Conservation (phyloP, 345 rosid genomes). For the Populus tremula region DNA sequence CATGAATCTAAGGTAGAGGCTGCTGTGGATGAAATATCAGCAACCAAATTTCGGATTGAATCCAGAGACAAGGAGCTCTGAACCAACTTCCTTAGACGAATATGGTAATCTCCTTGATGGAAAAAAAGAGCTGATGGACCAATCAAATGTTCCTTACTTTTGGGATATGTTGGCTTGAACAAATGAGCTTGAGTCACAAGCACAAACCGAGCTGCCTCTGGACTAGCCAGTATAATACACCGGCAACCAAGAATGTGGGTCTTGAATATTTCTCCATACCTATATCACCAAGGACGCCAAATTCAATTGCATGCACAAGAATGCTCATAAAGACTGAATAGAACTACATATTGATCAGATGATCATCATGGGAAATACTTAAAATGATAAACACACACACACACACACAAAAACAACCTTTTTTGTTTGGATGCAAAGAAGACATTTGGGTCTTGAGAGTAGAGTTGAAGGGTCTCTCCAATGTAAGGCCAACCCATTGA, state of each 20-base stretch:
- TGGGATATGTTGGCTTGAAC: conserved; percentile 91
- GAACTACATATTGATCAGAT: background rate
- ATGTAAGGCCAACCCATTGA: conserved; percentile 74
- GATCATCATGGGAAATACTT: background rate
- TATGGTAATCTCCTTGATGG: conserved; percentile 83
- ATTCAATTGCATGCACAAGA: background rate
- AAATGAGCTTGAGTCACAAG: conserved; percentile 63
- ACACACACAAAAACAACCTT: conserved; percentile 28
- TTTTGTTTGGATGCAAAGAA: conserved; percentile 57
- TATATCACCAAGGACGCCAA: conserved; percentile 18
- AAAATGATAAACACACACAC: background rate
- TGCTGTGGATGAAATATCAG: conserved; percentile 51
- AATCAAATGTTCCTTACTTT: conserved; percentile 77
- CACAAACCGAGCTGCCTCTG: conserved; percentile 80
- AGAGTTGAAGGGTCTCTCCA: conserved; percentile 70
- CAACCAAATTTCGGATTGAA: conserved; percentile 52
- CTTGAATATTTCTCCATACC: conserved; percentile 92
- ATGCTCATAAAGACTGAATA: background rate
- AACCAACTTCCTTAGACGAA: conserved; percentile 62
- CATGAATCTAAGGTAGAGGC: conserved; percentile 50
- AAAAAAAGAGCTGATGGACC: conserved; percentile 84
- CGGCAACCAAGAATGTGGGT: conserved; percentile 88
- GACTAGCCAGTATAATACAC: conserved; percentile 85
- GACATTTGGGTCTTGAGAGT: conserved; percentile 61
- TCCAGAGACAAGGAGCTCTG: conserved; percentile 58